phyloP scores from a whole-genome alignment of 2,329 filamentous ascomycete species.

The Ophiostoma angusticollis region DNA sequence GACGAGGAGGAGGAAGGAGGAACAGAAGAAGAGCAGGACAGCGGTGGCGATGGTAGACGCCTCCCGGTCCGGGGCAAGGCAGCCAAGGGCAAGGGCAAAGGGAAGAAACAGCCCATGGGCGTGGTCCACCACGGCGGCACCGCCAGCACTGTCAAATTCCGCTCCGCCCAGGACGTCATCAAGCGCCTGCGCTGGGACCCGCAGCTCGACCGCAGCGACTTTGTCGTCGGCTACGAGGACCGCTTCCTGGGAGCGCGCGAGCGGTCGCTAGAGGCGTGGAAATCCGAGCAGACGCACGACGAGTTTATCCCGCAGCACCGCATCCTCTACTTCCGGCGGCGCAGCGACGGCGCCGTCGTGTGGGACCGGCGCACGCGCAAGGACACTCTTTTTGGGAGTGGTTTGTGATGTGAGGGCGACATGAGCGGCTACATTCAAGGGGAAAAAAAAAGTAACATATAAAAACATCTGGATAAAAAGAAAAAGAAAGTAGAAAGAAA shows the following conservation, averaged over 20 bases:
- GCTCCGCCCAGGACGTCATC: conserved; percentile 45
- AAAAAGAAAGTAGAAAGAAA: neutral
- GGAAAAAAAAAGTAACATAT: neutral
- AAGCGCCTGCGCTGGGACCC: conserved; percentile 48
- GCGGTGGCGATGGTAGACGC: conserved; percentile 15
- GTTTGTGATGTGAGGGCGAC: conserved; percentile 10
- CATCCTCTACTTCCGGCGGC: conserved; percentile 47
- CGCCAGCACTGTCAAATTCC: conserved; percentile 31
- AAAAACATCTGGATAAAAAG: neutral
- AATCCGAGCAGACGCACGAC: conserved; percentile 48
- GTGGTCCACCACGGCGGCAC: conserved; percentile 10
- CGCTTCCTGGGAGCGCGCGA: conserved; percentile 43
- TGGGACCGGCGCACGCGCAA: conserved; percentile 44
- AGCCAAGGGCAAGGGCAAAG: conserved; percentile 7
- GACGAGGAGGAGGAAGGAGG: conserved; percentile 28
- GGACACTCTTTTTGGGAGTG: conserved; percentile 45
- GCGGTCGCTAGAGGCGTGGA: conserved; percentile 42
- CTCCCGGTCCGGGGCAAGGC: too few relatives aligned
- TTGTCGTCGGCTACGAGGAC: conserved; percentile 48
- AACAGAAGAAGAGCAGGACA: conserved; percentile 22
- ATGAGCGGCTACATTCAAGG: neutral
- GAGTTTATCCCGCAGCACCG: conserved; percentile 55
- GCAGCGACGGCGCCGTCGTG: conserved; percentile 35
- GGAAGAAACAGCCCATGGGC: conserved; percentile 9
- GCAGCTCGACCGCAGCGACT: conserved; percentile 36